Evolutionary conservation across 768 basidiomycete species (phyloP), one percentile per base, ranked within the genome.

Genomic region (Mycena polygramma): DNA sequence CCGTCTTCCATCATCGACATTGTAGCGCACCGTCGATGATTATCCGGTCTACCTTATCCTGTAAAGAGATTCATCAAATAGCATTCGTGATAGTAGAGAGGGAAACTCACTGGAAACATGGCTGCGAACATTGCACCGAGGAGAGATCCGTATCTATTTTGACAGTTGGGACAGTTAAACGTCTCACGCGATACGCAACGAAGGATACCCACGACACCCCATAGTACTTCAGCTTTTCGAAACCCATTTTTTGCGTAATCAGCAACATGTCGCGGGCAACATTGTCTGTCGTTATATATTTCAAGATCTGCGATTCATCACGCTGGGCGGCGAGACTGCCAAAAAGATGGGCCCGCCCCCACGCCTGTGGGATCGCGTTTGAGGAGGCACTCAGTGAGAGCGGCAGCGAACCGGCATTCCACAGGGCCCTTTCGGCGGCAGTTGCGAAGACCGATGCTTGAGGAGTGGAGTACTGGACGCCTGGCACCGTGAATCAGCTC

Each of bases 201-300:
- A 0, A 9, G 24, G 22, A 22, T 19, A 74, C 75, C 52, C 64
- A 80, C 75, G 79, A 79, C 53, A 78, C 63, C 37, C 79, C 79
- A 73, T 77, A 80, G 57, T 79, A 80, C 51, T 77, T 62, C 19
- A 83, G 55, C 68, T 82, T 83, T 36, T 80, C 76, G 39, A 58
- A 72, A 7, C 79, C 80, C 58, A 81, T 73, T 4, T 79, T 80
- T 46, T 79, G 65, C 4, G 77, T 75, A 55, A 84, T 84, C 7
- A 66, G 62, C 24, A 84, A 59, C 83, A 84, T 84, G 63, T 84
- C 83, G 3, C 78, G 75, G 11, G 82, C 83, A 20, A 80, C 81
- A 62, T 81, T 77, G 41, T 83, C 83, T 11, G 83, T 83, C 54
- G 79, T 82, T 17, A 83, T 79, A 60, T 80, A 79, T 17, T 65